Conservation (phyloP, 2,329 filamentous ascomycete species). For the Coniochaeta pulveracea region DNA sequence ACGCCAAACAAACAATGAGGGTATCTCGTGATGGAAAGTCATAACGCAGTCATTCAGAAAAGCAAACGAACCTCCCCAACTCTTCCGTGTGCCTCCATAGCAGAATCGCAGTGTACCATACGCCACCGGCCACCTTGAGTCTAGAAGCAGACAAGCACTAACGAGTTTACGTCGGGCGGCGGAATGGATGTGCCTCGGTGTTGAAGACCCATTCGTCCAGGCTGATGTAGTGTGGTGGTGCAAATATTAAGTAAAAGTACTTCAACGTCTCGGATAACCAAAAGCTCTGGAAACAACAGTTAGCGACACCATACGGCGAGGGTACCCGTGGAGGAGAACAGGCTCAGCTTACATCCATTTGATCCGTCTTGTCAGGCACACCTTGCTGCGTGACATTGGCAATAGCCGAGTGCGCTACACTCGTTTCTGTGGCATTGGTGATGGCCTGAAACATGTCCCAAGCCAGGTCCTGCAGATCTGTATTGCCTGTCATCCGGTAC, state of each 20-base stretch:
- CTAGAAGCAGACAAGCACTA: neutral
- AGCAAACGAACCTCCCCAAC: neutral
- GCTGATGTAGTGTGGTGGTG: conserved; percentile 46
- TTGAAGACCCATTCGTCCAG: conserved; percentile 58
- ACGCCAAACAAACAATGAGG: conserved; percentile 1
- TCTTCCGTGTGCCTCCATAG: neutral
- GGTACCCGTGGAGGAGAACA: conserved; percentile 10
- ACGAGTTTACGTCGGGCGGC: neutral
- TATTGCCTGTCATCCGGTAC: conserved; percentile 36
- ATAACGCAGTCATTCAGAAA: neutral
- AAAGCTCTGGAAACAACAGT: conserved; percentile 30
- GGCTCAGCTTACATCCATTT: conserved; percentile 17
- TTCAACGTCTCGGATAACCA: conserved; percentile 66
- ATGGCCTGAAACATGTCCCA: conserved; percentile 39
- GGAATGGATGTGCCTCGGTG: conserved; percentile 37
- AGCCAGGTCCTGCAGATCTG: conserved; percentile 32
- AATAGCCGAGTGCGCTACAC: conserved; percentile 32
- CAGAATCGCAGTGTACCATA: neutral
- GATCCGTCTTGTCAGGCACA: conserved; percentile 23
- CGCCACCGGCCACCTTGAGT: neutral
- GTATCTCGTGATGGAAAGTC: neutral
- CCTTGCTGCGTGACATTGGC: conserved; percentile 31
- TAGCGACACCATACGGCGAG: neutral
- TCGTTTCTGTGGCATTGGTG: conserved; percentile 28
- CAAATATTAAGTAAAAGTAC: conserved; percentile 63